Evolutionary conservation across 139 green algal species (phyloP).

Genomic region (Volvox africanus): DNA sequence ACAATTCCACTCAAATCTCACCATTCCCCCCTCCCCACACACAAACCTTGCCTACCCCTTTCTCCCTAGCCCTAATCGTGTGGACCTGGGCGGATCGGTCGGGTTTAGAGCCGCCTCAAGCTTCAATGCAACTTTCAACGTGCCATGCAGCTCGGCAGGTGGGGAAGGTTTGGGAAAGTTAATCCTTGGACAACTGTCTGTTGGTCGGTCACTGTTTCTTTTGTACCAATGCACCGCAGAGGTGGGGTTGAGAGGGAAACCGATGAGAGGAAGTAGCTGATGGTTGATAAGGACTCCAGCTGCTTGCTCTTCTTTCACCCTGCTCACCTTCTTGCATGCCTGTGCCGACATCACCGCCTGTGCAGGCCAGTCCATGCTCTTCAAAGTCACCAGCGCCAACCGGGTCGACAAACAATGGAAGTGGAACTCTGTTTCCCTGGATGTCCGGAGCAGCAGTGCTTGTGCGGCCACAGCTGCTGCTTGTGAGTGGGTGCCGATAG

Average conservation of each 20-base stretch:
- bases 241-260: too few species aligned
- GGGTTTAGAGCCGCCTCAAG: background rate
- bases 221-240: too few species aligned
- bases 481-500: background rate
- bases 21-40: too few species aligned
- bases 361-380: background rate
- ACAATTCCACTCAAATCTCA: too few species aligned
- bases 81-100: background rate
- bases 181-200: too few species aligned
- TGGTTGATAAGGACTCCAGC: too few species aligned
- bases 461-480: background rate
- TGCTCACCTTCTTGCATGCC: too few species aligned
- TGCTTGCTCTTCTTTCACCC: too few species aligned
- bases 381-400: background rate
- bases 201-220: too few species aligned
- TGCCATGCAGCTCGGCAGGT: constrained; percentile 14
- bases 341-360: too few species aligned
- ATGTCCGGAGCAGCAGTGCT: background rate
- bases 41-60: background rate
- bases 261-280: too few species aligned
- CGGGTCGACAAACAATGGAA: background rate
- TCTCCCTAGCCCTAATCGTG: background rate
- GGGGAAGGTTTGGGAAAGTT: too few species aligned
- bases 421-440: background rate
- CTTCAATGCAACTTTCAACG: constrained; percentile 3